These are phyloP conservation scores for Thraustotheca clavata DNA, from an alignment of 352 stramenopile species.

Conservation along the genomic window DNA sequence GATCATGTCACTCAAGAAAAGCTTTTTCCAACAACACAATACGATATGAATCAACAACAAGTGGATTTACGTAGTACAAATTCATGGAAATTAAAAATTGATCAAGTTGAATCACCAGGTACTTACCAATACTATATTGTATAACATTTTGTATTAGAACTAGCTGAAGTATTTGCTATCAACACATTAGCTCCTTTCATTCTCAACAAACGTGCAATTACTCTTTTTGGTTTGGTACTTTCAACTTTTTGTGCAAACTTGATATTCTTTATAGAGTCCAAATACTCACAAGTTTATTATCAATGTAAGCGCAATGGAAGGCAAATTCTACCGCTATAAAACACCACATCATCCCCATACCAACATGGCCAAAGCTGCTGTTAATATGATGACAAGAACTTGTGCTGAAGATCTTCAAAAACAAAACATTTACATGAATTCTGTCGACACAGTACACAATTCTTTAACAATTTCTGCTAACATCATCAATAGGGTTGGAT, in stretches of 20 bases:
- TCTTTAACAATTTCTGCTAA: not conserved
- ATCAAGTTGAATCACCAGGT: conserved; percentile 41
- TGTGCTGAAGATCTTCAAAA: conserved; percentile 83
- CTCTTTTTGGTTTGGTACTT: conserved; percentile 49
- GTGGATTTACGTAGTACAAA: conserved; percentile 89
- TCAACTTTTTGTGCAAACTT: not conserved
- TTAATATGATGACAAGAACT: conserved; percentile 95
- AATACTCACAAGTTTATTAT: conserved; percentile 75
- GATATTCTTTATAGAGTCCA: conserved; percentile 27
- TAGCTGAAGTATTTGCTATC: conserved; percentile 82
- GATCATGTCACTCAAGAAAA: conserved; percentile 62
- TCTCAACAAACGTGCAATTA: conserved; percentile 80
- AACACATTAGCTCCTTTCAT: conserved; percentile 93
- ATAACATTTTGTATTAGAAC: conserved; percentile 31
- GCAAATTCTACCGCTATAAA: conserved; percentile 98
- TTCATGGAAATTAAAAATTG: conserved; percentile 84
- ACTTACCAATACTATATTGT: not conserved
- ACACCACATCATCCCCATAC: conserved; percentile 95
- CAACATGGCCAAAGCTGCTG: conserved; percentile 96
- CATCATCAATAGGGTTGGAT: conserved; percentile 81
- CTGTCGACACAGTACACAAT: conserved; percentile 77
- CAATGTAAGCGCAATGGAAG: conserved; percentile 97
- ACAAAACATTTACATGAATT: conserved; percentile 92
- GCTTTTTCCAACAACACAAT: conserved; percentile 59
- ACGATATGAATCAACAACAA: conserved; percentile 91